Base-by-base conservation (phyloP, 1,284 basidiomycete genomes). In the Trametes sp. region DNA sequence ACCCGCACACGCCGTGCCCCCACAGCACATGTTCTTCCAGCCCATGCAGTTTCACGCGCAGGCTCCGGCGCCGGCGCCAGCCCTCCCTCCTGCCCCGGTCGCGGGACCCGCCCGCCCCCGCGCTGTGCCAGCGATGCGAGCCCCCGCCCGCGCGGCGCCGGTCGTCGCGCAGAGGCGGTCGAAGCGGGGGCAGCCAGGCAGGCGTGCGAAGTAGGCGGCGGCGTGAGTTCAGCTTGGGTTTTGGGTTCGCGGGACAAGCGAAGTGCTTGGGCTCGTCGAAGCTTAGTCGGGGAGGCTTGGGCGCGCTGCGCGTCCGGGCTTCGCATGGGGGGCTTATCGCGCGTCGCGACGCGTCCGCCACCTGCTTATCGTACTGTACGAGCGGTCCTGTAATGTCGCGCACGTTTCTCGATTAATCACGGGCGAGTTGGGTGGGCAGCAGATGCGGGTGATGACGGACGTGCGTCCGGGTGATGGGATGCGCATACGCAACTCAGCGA, bases 231-330 rank as follows among this genome's bases (percentile, higher is more conserved):
- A n/a, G n/a, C n/a, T 19, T 14, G 38, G 19, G 45, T 10, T 13
- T 13, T 11, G 6, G 31, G 6, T 33, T 33, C 31, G 23, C 24
- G 36, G 33, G 51, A 26, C 35, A 19, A n/a, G 13, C 35, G 33
- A 28, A n/a, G 36, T 23, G 14, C 36, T 33, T 26, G 28, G 28
- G 53, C 33, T n/a, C n/a, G n/a, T n/a, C n/a, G n/a, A n/a, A n/a
- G n/a, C n/a, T n/a, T n/a, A n/a, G n/a, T n/a, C n/a, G n/a, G n/a
- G n/a, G n/a, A n/a, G n/a, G n/a, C 53, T 44, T 54, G 53, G 53
- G n/a, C 33, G n/a, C n/a, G 29, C 53, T 54, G 53, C 53, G 53
- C 53, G 21, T 54, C 28, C 53, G 53, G 53, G 31, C 53, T 9
- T 54, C 53, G 53, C 24, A 44, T 21, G 26, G 19, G n/a, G n/a